Base-by-base conservation (phyloP, 1,284 basidiomycete species). In the Volvariella surrecta region DNA sequence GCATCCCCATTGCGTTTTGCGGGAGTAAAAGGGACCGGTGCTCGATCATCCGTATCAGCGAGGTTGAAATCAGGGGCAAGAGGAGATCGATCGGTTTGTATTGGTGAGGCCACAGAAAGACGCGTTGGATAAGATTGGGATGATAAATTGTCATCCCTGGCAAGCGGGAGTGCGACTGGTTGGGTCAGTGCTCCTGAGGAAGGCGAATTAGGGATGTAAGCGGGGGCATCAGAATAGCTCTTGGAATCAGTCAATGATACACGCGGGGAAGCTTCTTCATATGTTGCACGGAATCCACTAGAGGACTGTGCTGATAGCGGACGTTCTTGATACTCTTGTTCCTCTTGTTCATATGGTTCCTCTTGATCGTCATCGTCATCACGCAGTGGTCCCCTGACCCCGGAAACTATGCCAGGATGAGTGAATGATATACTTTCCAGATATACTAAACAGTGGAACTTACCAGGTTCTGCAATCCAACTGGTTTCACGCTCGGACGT, bases 401-500 rank as follows among this genome's bases (percentile, higher is more conserved):
- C 74, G 47, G 70, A 66, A 30, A 73, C 73, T 73, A 28, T 28
- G 11, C 24, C 24, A 28, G 24, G 6, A n/a, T 52, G 56, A 34
- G 32, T 44, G 21, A 42, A 37, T 41, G 39, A 44, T 8, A 39
- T 43, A 47, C 16, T 44, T 40, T 17, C 15, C 31, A 37, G 39
- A 4, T n/a, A 18, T 39, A 42, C 28, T 7, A 24, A 30, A 42
- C 50, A 45, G 44, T 22, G 31, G 38, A 32, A 67, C 71, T 48
- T 50, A 84, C 83, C 77, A 56, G 72, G 78, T 37, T 79, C 74
- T 31, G 81, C 81, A 32, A 83, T 66, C 83, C 84, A 87, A 51
- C 83, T 87, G 39, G 83, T 80, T 55, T 84, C 76, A 50, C 82
- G 73, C 16, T 80, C 76, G 47, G 63, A 68, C 15, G 62, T 67